phyloP scores from a whole-genome alignment of 2,329 filamentous ascomycete genomes.

The Penicillium occitanis region DNA sequence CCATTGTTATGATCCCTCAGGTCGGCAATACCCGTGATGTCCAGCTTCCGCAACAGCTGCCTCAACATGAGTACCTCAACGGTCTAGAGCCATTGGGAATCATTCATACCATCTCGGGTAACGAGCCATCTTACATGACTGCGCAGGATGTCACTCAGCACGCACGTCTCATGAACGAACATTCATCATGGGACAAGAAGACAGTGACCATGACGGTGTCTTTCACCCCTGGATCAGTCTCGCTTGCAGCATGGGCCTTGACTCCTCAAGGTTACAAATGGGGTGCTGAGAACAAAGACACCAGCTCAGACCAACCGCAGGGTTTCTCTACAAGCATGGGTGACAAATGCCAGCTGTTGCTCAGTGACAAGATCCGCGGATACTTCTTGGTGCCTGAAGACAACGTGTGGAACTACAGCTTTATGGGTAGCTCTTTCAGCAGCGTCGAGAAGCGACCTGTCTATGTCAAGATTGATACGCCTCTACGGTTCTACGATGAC shows the following conservation, averaged over 20 bases:
- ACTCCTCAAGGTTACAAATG: conserved; percentile 93
- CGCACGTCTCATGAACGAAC: conserved; percentile 80
- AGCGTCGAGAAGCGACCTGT: conserved; percentile 87
- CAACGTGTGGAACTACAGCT: conserved; percentile 94
- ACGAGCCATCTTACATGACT: conserved; percentile 95
- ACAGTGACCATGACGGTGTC: conserved; percentile 93
- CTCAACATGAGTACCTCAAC: conserved; percentile 86
- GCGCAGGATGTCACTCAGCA: conserved; percentile 93
- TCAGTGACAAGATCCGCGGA: conserved; percentile 89
- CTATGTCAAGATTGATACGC: conserved; percentile 91
- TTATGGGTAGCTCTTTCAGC: conserved; percentile 88
- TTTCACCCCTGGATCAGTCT: conserved; percentile 95
- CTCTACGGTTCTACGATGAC: conserved; percentile 84
- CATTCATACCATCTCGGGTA: conserved; percentile 93
- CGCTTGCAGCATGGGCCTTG: conserved; percentile 87
- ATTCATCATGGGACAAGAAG: conserved; percentile 80
- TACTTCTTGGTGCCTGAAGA: conserved; percentile 95
- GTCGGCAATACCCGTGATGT: conserved; percentile 91
- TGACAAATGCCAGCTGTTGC: conserved; percentile 88
- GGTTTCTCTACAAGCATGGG: conserved; percentile 92
- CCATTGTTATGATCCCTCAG: conserved; percentile 96
- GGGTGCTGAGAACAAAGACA: conserved; percentile 94
- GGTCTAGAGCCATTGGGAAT: conserved; percentile 86
- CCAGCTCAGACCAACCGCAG: conserved; percentile 85
- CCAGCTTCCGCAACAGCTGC: conserved; percentile 83